Evolutionary conservation across 768 basidiomycete species (phyloP), one percentile per base, ranked within the genome.

Genomic region (Hygrophorus russula): DNA sequence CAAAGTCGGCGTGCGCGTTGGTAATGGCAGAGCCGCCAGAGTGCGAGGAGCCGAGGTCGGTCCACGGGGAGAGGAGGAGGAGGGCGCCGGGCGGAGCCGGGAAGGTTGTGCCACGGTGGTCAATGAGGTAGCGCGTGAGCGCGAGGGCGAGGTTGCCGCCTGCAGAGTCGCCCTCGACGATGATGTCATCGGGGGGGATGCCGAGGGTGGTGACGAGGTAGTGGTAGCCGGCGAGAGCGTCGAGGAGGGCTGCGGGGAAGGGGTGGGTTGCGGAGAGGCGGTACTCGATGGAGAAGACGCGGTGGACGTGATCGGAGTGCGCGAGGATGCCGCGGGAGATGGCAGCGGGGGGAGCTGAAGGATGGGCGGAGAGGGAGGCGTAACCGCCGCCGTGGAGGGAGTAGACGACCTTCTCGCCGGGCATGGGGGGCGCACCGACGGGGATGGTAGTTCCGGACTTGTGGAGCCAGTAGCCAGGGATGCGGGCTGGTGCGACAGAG

Each of bases 241-340:
- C 86, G 11, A 90, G 61, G 0, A 91, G 65, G 14, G 82, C 82
- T 0, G 80, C 67, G 0, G 87, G 87, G 65, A 90, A 90, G 6
- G 83, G 72, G 47, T 78, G 64, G 58, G 20, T 55, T 47, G 52
- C 61, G 31, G 76, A 74, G 35, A 81, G 70, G 4, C 85, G 78
- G 58, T 90, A 91, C 59, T 88, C 87, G 38, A 85, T 51, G 10
- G 72, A 70, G 52, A 84, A 71, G 4, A 67, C 61, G 33, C 78
- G 73, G 20, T 63, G 56, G n/a, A 77, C 55, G 10, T 63, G 47
- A 33, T 62, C 55, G 30, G 31, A 40, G 18, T 72, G 62, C 46
- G 73, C 53, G 17, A 84, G 54, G 19, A 78, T 55, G 10, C 69
- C 72, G 9, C 59, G 66, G 1, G 67, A 50, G 17, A 82, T 67